Evolutionary conservation across 1,139 yeast species (phyloP), one percentile per base, ranked within the genome.

Genomic region (Yueomyces sp.): DNA sequence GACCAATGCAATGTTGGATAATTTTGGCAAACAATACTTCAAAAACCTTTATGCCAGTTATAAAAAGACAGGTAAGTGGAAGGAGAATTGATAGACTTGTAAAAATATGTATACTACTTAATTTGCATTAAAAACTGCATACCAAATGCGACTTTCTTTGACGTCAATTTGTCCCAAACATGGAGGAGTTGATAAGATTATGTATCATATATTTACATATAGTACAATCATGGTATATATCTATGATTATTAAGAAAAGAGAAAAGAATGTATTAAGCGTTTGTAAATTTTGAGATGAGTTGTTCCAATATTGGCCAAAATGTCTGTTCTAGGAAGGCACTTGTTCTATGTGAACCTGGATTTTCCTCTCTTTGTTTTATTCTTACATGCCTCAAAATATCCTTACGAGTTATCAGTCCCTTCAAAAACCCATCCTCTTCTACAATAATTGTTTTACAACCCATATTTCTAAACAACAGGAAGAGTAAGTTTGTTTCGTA

Each of bases 1-100:
- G 38, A 72, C 81, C n/a, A 82, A 75, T 53, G 69, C 79, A 3
- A 69, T 79, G n/a, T 65, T 89, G 54, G 96, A 89, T 53, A 60
- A 67, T 28, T 73, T 83, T 38, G 84, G 94, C 1, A 73, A 83
- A 49, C 70, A 79, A 2, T 76, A 80, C 52, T 82, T 78, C 67
- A 79, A 74, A 56, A 66, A 75, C 0, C 55, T 87, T 38, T 85
- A 82, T 53, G 74, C 75, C 4, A 86, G 81, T 48, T 91, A 86
- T 63, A 76, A 75, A 58, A 78, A 74, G 51, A 72, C 72, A 49
- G 96, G 96, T 44, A 85, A 82, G 60, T 89, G 97, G 97, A 76
- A 66, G 46, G 86, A 78, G 48, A 71, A 69, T 44, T 72, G 36
- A 37, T 19, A 19, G 19, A 19, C 19, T 19, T 19, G 19, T 19